Evolutionary conservation across 2,329 filamentous ascomycete species (phyloP).

Genomic region (Fusarium sp.): DNA sequence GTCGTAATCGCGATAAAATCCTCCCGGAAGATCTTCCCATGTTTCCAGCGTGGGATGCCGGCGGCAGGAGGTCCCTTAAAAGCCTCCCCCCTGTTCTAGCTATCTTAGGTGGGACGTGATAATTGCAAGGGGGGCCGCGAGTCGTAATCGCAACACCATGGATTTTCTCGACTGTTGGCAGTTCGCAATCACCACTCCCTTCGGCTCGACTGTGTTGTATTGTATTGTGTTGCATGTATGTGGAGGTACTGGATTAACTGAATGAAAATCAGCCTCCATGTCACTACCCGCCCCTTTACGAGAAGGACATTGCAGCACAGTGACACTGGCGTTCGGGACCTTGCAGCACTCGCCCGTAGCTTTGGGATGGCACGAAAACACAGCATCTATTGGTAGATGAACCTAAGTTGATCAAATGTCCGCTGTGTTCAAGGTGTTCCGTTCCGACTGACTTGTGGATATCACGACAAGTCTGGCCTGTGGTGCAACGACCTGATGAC

Average conservation of each 20-base stretch:
- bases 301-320: slow-evolving; percentile 12
- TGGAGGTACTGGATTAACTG: not conserved
- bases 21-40: slow-evolving; percentile 39
- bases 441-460: slow-evolving; percentile 9
- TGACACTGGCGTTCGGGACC: slow-evolving; percentile 32
- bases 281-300: slow-evolving; percentile 37
- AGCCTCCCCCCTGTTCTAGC: slow-evolving; percentile 1
- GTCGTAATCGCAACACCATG: slow-evolving; percentile 37
- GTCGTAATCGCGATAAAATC: slow-evolving; percentile 28
- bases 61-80: slow-evolving; percentile 19
- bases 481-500: slow-evolving; percentile 19
- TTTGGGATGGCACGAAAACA: slow-evolving; percentile 26
- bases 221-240: not conserved
- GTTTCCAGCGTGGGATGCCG: slow-evolving; percentile 18
- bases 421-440: not conserved
- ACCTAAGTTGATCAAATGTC: not conserved
- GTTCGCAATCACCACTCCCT: slow-evolving; percentile 40
- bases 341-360: slow-evolving; percentile 28
- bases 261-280: slow-evolving; percentile 19
- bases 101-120: not conserved
- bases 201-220: slow-evolving; percentile 13
- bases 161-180: slow-evolving; percentile 23
- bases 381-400: not conserved
- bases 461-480: slow-evolving; percentile 13
- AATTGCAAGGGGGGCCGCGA: slow-evolving; percentile 20